Evolutionary conservation across 495 filamentous ascomycete genomes (phyloP).

Genomic region (Aspergillus conjunctus): DNA sequence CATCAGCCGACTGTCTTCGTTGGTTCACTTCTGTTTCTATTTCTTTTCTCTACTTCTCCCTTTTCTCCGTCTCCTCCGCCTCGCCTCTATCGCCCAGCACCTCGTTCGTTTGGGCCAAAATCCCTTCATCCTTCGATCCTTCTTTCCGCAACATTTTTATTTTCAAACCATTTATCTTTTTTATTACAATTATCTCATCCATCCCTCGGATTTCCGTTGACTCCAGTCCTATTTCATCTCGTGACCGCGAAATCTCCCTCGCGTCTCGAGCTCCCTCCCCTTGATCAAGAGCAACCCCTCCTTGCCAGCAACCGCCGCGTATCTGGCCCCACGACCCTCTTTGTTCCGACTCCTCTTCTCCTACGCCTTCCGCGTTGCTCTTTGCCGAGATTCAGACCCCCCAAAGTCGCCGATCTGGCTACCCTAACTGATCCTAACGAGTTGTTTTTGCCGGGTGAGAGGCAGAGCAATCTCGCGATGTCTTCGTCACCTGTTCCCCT

Average conservation of each 20-base stretch:
- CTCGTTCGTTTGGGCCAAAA: constrained; percentile 14
- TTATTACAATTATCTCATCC: neutral
- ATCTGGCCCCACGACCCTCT: constrained; percentile 26
- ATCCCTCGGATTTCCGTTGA: constrained; percentile 7
- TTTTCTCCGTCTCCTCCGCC: neutral
- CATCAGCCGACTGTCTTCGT: constrained; percentile 8
- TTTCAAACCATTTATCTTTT: neutral
- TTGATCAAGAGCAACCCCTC: constrained; percentile 13
- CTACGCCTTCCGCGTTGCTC: constrained; percentile 13
- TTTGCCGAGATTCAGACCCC: constrained; percentile 27
- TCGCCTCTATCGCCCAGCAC: neutral
- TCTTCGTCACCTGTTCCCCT: constrained; percentile 72
- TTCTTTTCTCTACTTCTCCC: constrained; percentile 9
- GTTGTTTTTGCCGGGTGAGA: constrained; percentile 51
- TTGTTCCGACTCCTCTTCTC: constrained; percentile 21
- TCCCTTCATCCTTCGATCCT: constrained; percentile 3
- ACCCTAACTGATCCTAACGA: constrained; percentile 50
- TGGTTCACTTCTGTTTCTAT: neutral
- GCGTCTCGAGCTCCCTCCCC: constrained; percentile 8
- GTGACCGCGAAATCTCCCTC: constrained; percentile 3
- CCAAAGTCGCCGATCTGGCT: constrained; percentile 43
- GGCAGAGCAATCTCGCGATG: constrained; percentile 64
- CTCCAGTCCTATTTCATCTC: constrained; percentile 14
- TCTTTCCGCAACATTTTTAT: constrained; percentile 3
- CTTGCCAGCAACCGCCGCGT: constrained; percentile 20